Evolutionary conservation across 2,329 filamentous ascomycete genomes (phyloP), one percentile per base, ranked within the genome.

Genomic region (Ophiognomonia clavigignenti-juglandacearum): DNA sequence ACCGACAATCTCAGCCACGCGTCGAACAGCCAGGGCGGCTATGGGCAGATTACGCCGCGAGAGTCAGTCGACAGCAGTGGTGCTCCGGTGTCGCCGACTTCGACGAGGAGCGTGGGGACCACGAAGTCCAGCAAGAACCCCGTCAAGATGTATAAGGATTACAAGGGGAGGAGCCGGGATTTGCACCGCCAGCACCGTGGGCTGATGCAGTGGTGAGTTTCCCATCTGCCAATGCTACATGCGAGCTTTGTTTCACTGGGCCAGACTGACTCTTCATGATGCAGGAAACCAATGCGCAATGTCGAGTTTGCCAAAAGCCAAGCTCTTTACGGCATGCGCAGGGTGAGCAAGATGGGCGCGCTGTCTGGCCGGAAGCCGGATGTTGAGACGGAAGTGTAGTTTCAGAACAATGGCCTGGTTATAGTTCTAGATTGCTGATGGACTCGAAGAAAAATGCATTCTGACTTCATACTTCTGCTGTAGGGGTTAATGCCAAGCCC

Each of bases 241-340:
- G n/a, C n/a, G n/a, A n/a, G n/a, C n/a, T n/a, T n/a, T n/a, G n/a
- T n/a, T n/a, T n/a, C n/a, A n/a, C n/a, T n/a, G n/a, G n/a, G n/a
- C n/a, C n/a, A n/a, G 14, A 9, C 22, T 45, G 13, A 47, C 26
- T 24, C 24, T 20, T 43, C 24, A 41, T 23, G 18, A 34, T 2
- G 10, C 44, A 66, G 64, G 64, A 87, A 83, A 60, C 91, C 92
- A 0, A 86, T 91, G 62, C 77, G 92, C 34, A 96, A 96, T 61
- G 73, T 82, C 19, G 82, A 83, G 55, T 97, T 96, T 64, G 91
- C 85, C 36, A 95, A 93, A 68, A 77, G 96, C 58, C 88, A 97
- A 71, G 82, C 86, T 1, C 85, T 86, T 58, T 91, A 84, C 67
- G 88, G 87, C 0, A 65, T 90, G 5, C 75, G 83, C 37, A 88